phyloP scores from a whole-genome alignment of 306 rosid genomes.

The Lathyrus sativus region DNA sequence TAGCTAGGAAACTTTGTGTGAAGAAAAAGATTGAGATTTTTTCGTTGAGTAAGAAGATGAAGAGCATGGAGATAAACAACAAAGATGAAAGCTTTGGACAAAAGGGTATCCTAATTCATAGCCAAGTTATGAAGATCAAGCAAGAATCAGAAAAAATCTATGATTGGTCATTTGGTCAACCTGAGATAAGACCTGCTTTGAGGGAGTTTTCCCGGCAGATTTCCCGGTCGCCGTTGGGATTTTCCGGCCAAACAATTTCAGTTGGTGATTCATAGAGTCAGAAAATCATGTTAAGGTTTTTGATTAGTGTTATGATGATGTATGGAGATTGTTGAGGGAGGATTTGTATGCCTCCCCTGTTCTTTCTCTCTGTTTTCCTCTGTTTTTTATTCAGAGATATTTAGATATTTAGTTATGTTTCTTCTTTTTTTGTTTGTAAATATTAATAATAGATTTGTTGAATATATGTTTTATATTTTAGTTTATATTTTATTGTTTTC shows the following conservation, averaged over 20 bases:
- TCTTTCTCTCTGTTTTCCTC: conserved; percentile 42
- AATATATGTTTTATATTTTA: background rate
- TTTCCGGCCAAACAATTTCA: conserved; percentile 53
- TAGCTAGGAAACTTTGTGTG: conserved; percentile 14
- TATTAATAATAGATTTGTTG: conserved; percentile 31
- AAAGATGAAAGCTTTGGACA: conserved; percentile 29
- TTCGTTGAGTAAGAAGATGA: conserved; percentile 28
- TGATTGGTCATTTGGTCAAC: conserved; percentile 60
- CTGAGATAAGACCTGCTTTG: conserved; percentile 58
- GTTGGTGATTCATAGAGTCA: conserved; percentile 58
- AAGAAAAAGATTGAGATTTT: conserved; percentile 32
- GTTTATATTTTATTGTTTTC: background rate
- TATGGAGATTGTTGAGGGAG: conserved; percentile 37
- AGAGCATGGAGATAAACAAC: conserved; percentile 51
- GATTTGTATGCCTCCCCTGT: conserved; percentile 39
- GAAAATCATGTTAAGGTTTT: conserved; percentile 12
- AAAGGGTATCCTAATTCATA: conserved; percentile 58
- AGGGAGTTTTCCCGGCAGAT: conserved; percentile 56
- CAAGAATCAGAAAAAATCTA: conserved; percentile 62
- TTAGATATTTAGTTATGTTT: conserved; percentile 23
- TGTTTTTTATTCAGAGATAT: conserved; percentile 36
- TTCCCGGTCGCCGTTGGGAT: conserved; percentile 82
- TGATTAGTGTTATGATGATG: conserved; percentile 16
- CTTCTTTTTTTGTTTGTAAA: conserved; percentile 34
- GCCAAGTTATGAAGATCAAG: conserved; percentile 80